Evolutionary conservation across 148 eudicot genomes (phyloP).

Genomic region (Chenopodium formosanum): DNA sequence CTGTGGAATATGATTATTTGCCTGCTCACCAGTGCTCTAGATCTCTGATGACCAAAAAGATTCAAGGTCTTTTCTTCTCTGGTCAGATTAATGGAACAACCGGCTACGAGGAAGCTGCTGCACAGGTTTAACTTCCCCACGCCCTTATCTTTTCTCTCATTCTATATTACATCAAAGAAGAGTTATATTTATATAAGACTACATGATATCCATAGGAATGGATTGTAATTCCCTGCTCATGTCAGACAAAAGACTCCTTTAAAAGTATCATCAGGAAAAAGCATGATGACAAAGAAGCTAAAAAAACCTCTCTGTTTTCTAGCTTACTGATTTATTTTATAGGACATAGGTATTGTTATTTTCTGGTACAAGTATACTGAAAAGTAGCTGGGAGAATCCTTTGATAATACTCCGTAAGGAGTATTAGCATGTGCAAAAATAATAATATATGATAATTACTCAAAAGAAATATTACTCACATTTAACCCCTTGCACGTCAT

Average conservation of each 20-base stretch:
- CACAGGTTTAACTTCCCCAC: conserved; percentile 58
- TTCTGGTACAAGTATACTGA: neutral
- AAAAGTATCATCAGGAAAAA: neutral
- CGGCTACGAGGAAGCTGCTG: conserved; percentile 99
- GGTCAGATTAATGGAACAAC: conserved; percentile 99
- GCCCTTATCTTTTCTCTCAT: conserved; percentile 1
- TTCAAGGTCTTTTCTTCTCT: conserved; percentile 97
- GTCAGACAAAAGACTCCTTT: neutral
- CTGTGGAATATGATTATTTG: conserved; percentile 95
- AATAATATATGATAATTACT: no score
- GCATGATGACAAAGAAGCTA: neutral
- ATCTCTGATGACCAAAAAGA: conserved; percentile 94
- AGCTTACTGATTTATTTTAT: neutral
- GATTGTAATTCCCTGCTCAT: neutral
- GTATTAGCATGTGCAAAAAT: no score
- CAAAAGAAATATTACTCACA: no score
- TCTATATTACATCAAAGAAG: neutral
- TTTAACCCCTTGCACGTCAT: no score
- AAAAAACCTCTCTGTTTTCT: neutral
- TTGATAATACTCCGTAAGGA: neutral
- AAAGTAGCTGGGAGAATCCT: neutral
- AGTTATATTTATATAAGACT: neutral
- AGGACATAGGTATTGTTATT: neutral
- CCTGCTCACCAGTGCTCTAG: conserved; percentile 98
- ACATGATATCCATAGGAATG: no score